Evolutionary conservation across 202 grass and related monocot genomes (phyloP).

Genomic region (Elaeis oleifera): DNA sequence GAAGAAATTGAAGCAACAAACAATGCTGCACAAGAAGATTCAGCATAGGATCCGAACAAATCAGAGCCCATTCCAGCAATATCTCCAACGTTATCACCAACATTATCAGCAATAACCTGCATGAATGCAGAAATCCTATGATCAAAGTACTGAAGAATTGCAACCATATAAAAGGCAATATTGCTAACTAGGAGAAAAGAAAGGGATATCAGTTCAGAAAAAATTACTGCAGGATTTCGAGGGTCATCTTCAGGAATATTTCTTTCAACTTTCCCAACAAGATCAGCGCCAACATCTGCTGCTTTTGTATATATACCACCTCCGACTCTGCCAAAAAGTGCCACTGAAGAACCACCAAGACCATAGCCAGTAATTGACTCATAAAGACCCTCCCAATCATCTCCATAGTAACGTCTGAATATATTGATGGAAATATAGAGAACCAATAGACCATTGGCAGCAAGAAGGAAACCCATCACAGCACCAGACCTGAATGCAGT

Average conservation of each 20-base stretch:
- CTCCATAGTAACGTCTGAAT: conserved; percentile 47
- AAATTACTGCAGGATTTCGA: conserved; percentile 43
- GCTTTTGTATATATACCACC: conserved; percentile 87
- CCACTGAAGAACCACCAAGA: conserved; percentile 61
- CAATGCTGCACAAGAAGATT: conserved; percentile 53
- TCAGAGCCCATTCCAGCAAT: conserved; percentile 73
- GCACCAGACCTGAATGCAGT: conserved; percentile 49
- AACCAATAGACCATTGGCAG: conserved; percentile 51
- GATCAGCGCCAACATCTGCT: conserved; percentile 66
- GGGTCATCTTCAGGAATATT: conserved; percentile 62
- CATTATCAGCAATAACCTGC: conserved; percentile 56
- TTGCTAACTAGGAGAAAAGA: background rate
- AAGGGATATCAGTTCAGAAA: background rate
- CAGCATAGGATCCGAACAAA: conserved; percentile 65
- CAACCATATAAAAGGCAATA: background rate
- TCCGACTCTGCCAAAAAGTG: conserved; percentile 64
- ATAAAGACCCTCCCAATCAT: conserved; percentile 61
- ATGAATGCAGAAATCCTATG: background rate
- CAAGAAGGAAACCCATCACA: conserved; percentile 56
- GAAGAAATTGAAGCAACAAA: conserved; percentile 55
- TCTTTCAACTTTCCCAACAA: conserved; percentile 65
- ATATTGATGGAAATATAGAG: conserved; percentile 43
- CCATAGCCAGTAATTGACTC: conserved; percentile 58
- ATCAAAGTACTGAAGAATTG: background rate
- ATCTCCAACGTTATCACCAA: conserved; percentile 66